These are phyloP conservation scores for Vinca minor DNA, from an alignment of 257 asterid genomes.

Conservation along the genomic window DNA sequence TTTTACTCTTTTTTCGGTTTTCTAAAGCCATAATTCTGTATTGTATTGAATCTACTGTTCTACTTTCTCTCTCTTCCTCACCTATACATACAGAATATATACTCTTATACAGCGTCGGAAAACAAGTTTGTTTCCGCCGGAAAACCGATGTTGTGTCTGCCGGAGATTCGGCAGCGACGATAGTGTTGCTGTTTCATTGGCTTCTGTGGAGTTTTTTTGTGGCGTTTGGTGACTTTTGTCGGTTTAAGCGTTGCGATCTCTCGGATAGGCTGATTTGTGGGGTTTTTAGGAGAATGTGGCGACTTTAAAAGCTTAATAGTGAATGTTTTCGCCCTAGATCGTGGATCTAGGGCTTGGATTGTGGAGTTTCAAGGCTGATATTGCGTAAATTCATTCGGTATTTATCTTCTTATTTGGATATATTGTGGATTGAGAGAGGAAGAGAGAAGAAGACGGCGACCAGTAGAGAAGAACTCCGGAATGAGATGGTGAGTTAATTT, in stretches of 20 bases:
- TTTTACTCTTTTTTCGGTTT: constrained; percentile 49
- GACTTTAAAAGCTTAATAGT: constrained; percentile 24
- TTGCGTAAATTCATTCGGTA: constrained; percentile 11
- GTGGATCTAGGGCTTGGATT: constrained; percentile 33
- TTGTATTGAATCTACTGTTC: constrained; percentile 50
- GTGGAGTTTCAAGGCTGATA: background rate
- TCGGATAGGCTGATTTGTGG: constrained; percentile 36
- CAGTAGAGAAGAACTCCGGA: constrained; percentile 32
- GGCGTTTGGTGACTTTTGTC: constrained; percentile 24
- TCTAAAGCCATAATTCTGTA: constrained; percentile 42
- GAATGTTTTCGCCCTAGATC: constrained; percentile 45
- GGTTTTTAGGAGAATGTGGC: constrained; percentile 62
- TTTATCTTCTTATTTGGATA: background rate
- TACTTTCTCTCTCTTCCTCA: constrained; percentile 28
- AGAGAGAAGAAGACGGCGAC: constrained; percentile 46
- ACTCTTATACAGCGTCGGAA: constrained; percentile 34
- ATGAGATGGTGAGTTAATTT: constrained; percentile 70
- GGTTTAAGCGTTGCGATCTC: constrained; percentile 51
- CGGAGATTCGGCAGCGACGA: constrained; percentile 11
- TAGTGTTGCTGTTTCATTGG: constrained; percentile 19
- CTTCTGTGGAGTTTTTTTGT: constrained; percentile 1
- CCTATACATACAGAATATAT: constrained; percentile 11
- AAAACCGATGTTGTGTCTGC: constrained; percentile 25
- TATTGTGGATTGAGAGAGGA: constrained; percentile 19
- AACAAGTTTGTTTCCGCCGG: constrained; percentile 27